phyloP scores from a whole-genome alignment of 2,329 filamentous ascomycete species.

The Alternaria gaisen region DNA sequence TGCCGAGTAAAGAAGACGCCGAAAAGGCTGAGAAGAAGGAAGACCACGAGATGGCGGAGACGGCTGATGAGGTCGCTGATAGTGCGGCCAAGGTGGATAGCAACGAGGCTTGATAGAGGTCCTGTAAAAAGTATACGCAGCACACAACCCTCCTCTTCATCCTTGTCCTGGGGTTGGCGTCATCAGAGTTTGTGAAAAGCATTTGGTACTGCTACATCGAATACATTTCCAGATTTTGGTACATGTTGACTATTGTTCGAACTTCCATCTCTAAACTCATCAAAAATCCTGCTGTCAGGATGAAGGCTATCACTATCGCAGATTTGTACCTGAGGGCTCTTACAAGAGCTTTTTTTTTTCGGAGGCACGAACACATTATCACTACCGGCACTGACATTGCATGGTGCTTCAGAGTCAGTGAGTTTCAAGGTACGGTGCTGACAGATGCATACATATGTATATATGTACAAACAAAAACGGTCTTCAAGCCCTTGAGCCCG shows the following conservation, averaged over 20 bases:
- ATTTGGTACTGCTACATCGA: not conserved
- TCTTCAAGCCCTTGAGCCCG: too few relatives aligned
- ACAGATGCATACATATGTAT: too few relatives aligned
- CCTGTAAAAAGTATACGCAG: not conserved
- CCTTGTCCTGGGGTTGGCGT: not conserved
- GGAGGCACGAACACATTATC: too few relatives aligned
- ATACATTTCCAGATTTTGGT: not conserved
- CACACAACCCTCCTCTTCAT: not conserved
- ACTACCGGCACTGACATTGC: too few relatives aligned
- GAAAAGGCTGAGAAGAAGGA: slow-evolving; percentile 49
- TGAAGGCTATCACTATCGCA: too few relatives aligned
- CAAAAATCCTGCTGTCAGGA: too few relatives aligned
- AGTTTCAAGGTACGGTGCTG: too few relatives aligned
- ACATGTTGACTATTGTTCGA: not conserved
- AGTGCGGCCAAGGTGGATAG: slow-evolving; percentile 49
- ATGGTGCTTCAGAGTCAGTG: not conserved
- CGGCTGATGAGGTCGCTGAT: slow-evolving; percentile 32
- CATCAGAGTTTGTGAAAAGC: not conserved
- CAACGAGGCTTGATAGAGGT: slow-evolving; percentile 20
- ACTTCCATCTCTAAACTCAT: not conserved
- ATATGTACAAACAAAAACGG: too few relatives aligned
- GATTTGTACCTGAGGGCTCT: too few relatives aligned
- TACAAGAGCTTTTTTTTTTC: too few relatives aligned
- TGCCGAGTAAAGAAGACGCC: slow-evolving; percentile 29
- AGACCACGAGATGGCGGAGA: slow-evolving; percentile 57